These are phyloP conservation scores for Oxalis stricta DNA, from an alignment of 441 rosid species.

Conservation along the genomic window DNA sequence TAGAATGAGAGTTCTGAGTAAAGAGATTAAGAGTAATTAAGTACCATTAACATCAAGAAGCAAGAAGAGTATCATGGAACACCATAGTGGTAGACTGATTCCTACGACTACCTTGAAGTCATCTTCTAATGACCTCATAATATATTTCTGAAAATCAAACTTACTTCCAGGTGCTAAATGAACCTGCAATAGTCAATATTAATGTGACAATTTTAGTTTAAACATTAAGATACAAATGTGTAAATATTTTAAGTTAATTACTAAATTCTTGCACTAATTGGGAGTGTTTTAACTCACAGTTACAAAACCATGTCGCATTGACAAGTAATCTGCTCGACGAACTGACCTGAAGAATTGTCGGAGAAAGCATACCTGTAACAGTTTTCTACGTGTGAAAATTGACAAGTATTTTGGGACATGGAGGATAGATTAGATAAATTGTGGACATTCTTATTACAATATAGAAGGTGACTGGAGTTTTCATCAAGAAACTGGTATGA, in stretches of 20 bases:
- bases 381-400: no score
- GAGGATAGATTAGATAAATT: background rate
- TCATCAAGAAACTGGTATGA: slow-evolving; percentile 46
- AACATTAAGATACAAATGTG: no score
- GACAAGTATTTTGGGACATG: no score
- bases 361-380: slow-evolving; percentile 61
- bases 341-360: slow-evolving; percentile 81
- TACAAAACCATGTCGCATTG: slow-evolving; percentile 82
- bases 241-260: no score
- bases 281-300: slow-evolving; percentile 51
- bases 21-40: slow-evolving; percentile 12
- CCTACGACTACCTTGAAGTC: slow-evolving; percentile 80
- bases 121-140: slow-evolving; percentile 71
- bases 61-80: slow-evolving; percentile 53
- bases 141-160: slow-evolving; percentile 70
- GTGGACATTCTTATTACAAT: slow-evolving; percentile 28
- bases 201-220: no score
- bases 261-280: background rate
- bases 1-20: no score
- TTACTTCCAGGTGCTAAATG: slow-evolving; percentile 75
- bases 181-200: slow-evolving; percentile 36
- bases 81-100: slow-evolving; percentile 74
- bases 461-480: slow-evolving; percentile 38
- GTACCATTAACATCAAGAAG: slow-evolving; percentile 72
- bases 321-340: slow-evolving; percentile 59